Percentiles rank a stretch among this genome's conserved stretches.
phyloP scores from a whole-genome alignment of 1,284 basidiomycete genomes.

The Thecaphora thlaspeos region DNA sequence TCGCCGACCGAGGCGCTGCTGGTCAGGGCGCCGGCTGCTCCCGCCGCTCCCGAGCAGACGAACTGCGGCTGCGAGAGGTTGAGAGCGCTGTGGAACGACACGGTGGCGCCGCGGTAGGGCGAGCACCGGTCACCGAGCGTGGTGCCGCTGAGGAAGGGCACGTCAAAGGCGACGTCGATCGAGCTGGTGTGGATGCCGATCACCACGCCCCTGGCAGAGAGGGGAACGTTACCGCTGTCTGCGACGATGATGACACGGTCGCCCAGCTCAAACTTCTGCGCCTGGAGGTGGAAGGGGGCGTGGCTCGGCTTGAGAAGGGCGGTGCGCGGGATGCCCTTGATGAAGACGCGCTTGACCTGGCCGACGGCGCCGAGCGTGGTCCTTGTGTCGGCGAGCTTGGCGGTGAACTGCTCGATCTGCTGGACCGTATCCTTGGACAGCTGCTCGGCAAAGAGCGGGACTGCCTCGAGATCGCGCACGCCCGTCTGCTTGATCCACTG shows the following conservation, averaged over 20 bases:
- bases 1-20: slow-evolving; percentile 31
- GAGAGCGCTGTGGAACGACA: slow-evolving; percentile 45
- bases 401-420: slow-evolving; percentile 68
- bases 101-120: slow-evolving; percentile 38
- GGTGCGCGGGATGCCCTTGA: slow-evolving; percentile 89
- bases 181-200: slow-evolving; percentile 76
- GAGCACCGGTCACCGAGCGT: slow-evolving; percentile 69
- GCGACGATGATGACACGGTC: slow-evolving; percentile 94
- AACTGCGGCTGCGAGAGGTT: slow-evolving; percentile 54
- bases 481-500: slow-evolving; percentile 83
- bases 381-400: slow-evolving; percentile 62
- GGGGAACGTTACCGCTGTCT: slow-evolving; percentile 84
- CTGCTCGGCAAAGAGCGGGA: slow-evolving; percentile 87
- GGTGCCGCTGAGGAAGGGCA: slow-evolving; percentile 86
- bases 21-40: slow-evolving; percentile 12
- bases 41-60: slow-evolving; percentile 18
- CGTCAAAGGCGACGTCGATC: slow-evolving; percentile 97
- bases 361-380: slow-evolving; percentile 63
- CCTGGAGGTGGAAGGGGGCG: slow-evolving; percentile 82
- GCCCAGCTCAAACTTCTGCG: slow-evolving; percentile 86
- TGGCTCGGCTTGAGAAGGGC: slow-evolving; percentile 91
- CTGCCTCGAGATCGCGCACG: slow-evolving; percentile 84
- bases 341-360: slow-evolving; percentile 82
- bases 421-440: slow-evolving; percentile 67
- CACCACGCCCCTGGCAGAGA: slow-evolving; percentile 88